phyloP scores from a whole-genome alignment of 1,139 yeast genomes.

The Hyphopichia fennica region DNA sequence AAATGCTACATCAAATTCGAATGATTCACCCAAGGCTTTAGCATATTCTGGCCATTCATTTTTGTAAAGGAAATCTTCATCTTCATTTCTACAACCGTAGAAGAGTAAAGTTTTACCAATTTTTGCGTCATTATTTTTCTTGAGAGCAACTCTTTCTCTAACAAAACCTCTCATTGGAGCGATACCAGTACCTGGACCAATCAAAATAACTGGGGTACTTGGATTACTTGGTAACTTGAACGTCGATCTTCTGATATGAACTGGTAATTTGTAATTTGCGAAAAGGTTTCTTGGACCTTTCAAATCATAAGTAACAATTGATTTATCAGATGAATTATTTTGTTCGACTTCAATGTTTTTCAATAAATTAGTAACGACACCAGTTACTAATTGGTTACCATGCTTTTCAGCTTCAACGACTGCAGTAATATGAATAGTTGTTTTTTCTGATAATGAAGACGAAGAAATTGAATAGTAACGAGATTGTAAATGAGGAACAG shows the following conservation, averaged over 20 bases:
- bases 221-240: slow-evolving; percentile 93
- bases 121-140: slow-evolving; percentile 48
- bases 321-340: slow-evolving; percentile 46
- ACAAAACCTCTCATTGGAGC: slow-evolving; percentile 96
- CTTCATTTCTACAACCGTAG: slow-evolving; percentile 78
- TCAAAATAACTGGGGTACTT: slow-evolving; percentile 79
- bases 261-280: slow-evolving; percentile 64
- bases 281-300: slow-evolving; percentile 78
- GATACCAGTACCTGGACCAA: slow-evolving; percentile 98
- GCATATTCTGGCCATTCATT: slow-evolving; percentile 84
- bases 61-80: slow-evolving; percentile 77
- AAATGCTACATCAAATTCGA: slow-evolving; percentile 80
- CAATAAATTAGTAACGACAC: slow-evolving; percentile 89
- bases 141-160: slow-evolving; percentile 65
- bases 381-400: slow-evolving; percentile 54
- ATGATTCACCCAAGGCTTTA: slow-evolving; percentile 60
- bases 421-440: slow-evolving; percentile 79
- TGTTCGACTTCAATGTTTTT: slow-evolving; percentile 69
- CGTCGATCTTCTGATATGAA: slow-evolving; percentile 91
- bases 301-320: slow-evolving; percentile 64
- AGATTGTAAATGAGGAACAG: slow-evolving; percentile 80
- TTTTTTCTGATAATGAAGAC: slow-evolving; percentile 76
- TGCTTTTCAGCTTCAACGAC: slow-evolving; percentile 78
- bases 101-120: slow-evolving; percentile 77
- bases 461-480: slow-evolving; percentile 97